A percentile compares a stretch with the other conserved stretches of the same genome.
These are phyloP conservation scores for Domatiomyces catenatus DNA, from an alignment of 2,329 filamentous ascomycete species.

Conservation along the genomic window DNA sequence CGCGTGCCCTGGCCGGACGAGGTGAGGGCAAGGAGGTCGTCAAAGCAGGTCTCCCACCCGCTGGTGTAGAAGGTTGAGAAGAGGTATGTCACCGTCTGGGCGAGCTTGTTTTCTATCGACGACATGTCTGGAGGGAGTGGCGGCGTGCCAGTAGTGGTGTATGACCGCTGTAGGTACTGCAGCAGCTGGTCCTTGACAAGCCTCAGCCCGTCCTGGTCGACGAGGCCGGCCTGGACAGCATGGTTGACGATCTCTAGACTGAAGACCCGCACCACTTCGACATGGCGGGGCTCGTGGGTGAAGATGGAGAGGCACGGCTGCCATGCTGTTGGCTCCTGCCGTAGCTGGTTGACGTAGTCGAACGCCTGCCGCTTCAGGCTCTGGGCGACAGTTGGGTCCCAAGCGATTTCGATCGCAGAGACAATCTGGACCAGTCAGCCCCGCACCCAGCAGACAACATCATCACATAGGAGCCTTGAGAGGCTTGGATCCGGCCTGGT, in stretches of 20 bases:
- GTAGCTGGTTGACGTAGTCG: slow-evolving; percentile 51
- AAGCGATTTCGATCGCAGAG: slow-evolving; percentile 77
- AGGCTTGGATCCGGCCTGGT: slow-evolving; percentile 20
- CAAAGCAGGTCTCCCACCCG: slow-evolving; percentile 79
- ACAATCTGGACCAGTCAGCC: slow-evolving; percentile 9
- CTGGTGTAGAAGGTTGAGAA: slow-evolving; percentile 76
- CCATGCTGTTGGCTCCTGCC: slow-evolving; percentile 72
- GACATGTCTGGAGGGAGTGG: slow-evolving; percentile 50
- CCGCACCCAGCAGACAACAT: background rate
- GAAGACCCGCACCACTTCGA: slow-evolving; percentile 75
- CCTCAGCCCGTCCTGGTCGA: slow-evolving; percentile 56
- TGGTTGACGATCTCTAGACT: slow-evolving; percentile 88
- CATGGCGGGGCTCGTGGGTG: slow-evolving; percentile 56
- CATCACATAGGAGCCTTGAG: slow-evolving; percentile 36
- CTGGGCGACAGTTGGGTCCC: slow-evolving; percentile 62
- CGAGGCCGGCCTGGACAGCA: slow-evolving; percentile 63
- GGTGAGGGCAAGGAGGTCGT: slow-evolving; percentile 71
- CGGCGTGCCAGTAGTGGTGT: slow-evolving; percentile 41
- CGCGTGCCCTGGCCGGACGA: slow-evolving; percentile 43
- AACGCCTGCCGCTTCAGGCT: slow-evolving; percentile 61
- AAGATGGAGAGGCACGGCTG: slow-evolving; percentile 80
- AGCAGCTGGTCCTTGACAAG: slow-evolving; percentile 70
- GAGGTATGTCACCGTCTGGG: slow-evolving; percentile 85
- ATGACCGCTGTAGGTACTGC: slow-evolving; percentile 63
- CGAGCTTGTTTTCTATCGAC: slow-evolving; percentile 87